These are phyloP conservation scores for Achaetomiella virescens DNA, from an alignment of 495 filamentous ascomycete genomes.

Conservation along the genomic window DNA sequence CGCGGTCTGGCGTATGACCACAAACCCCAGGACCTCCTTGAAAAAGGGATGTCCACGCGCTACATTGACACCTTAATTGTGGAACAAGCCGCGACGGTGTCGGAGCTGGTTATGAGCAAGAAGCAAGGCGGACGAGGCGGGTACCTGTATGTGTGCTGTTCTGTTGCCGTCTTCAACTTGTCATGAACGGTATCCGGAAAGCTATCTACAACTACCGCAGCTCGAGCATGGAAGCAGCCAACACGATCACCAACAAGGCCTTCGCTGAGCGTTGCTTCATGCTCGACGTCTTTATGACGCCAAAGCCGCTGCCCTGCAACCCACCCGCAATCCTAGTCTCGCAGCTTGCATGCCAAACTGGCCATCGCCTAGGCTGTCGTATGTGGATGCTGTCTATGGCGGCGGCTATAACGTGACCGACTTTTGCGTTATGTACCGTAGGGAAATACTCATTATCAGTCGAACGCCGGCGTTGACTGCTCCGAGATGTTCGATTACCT, in stretches of 20 bases:
- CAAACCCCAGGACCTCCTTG: slow-evolving; percentile 33
- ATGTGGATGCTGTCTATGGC: slow-evolving; percentile 50
- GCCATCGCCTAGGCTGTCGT: slow-evolving; percentile 40
- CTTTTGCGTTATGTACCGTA: slow-evolving; percentile 45
- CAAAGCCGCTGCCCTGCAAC: slow-evolving; percentile 43
- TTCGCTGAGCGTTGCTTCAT: slow-evolving; percentile 49
- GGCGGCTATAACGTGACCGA: slow-evolving; percentile 47
- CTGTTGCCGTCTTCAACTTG: slow-evolving; percentile 48
- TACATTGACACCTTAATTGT: slow-evolving; percentile 46
- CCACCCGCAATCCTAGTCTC: slow-evolving; percentile 42
- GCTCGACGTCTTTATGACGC: slow-evolving; percentile 52
- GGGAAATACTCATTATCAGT: slow-evolving; percentile 46
- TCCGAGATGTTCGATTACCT: slow-evolving; percentile 47
- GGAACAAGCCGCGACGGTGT: slow-evolving; percentile 41
- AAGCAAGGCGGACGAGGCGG: slow-evolving; percentile 46
- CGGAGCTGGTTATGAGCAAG: slow-evolving; percentile 49
- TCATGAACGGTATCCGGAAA: slow-evolving; percentile 45
- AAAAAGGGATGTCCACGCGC: slow-evolving; percentile 44
- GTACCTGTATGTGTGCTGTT: slow-evolving; percentile 48
- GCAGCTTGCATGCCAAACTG: slow-evolving; percentile 43
- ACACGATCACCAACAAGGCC: slow-evolving; percentile 43
- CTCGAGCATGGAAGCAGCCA: slow-evolving; percentile 41
- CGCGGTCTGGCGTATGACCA: slow-evolving; percentile 42
- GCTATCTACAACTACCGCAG: slow-evolving; percentile 46
- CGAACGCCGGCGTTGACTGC: slow-evolving; percentile 48